Conservation (phyloP, 2,329 filamentous ascomycete species). For the Cryphonectria nitschkei region DNA sequence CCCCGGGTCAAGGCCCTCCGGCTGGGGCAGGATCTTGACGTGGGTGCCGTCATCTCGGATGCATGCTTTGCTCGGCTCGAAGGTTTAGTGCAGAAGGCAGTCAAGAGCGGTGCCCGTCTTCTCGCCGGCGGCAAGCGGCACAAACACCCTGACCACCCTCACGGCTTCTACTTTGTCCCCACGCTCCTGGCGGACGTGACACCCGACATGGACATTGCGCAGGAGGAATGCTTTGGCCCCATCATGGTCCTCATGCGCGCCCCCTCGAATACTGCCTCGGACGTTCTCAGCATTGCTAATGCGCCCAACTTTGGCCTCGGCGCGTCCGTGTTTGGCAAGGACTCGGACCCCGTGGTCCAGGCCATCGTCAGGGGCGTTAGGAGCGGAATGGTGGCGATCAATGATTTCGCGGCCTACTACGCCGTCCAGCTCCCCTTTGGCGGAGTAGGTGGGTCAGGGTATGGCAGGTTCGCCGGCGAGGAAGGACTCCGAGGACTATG, state of each 20-base stretch:
- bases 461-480: conserved; percentile 88
- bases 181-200: conserved; percentile 92
- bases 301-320: conserved; percentile 84
- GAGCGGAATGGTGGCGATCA: conserved; percentile 90
- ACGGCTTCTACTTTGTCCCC: conserved; percentile 89
- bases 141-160: conserved; percentile 71
- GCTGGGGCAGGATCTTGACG: conserved; percentile 76
- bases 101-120: conserved; percentile 76
- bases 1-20: conserved; percentile 76
- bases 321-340: conserved; percentile 81
- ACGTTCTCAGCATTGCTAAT: conserved; percentile 81
- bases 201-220: conserved; percentile 81
- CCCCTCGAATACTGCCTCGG: conserved; percentile 56
- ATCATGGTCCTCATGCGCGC: conserved; percentile 86
- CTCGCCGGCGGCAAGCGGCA: conserved; percentile 77
- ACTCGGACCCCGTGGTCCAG: conserved; percentile 61
- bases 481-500: conserved; percentile 85
- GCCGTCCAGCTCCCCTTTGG: conserved; percentile 95
- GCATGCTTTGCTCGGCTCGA: conserved; percentile 78
- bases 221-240: conserved; percentile 90
- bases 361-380: conserved; percentile 70
- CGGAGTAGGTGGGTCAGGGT: conserved; percentile 85
- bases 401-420: conserved; percentile 94
- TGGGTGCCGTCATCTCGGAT: conserved; percentile 88
- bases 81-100: conserved; percentile 74